Percentiles rank a stretch among this genome's conserved stretches.
These are phyloP conservation scores for Monsonia emarginata DNA, from an alignment of 441 rosid genomes.

Conservation along the genomic window DNA sequence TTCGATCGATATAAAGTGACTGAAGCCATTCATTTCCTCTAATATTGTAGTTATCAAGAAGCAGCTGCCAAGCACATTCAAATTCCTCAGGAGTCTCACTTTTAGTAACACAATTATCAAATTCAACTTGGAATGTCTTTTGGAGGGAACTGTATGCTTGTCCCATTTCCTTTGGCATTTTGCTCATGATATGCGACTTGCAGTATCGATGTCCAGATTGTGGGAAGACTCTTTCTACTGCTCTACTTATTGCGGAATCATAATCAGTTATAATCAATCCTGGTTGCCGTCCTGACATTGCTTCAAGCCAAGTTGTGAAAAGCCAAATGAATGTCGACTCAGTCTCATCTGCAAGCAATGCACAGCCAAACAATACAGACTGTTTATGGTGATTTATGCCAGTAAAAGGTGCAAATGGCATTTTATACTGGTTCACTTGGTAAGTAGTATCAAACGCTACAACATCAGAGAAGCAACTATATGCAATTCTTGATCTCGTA, in stretches of 20 bases:
- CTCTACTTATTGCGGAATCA: conserved; percentile 28
- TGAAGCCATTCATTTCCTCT: conserved; percentile 37
- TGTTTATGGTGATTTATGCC: conserved; percentile 39
- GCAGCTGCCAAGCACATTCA: conserved; percentile 34
- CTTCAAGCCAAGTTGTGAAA: conserved; percentile 36
- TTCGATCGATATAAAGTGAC: conserved; percentile 29
- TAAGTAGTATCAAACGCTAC: conserved; percentile 33
- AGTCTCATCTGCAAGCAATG: conserved; percentile 33
- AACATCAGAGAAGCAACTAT: conserved; percentile 29
- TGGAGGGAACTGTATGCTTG: conserved; percentile 23
- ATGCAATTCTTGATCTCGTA: conserved; percentile 31
- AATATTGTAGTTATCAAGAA: conserved; percentile 30
- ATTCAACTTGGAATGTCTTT: conserved; percentile 29
- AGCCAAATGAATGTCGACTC: conserved; percentile 35
- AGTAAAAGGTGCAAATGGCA: conserved; percentile 35
- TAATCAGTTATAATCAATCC: conserved; percentile 29
- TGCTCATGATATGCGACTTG: conserved; percentile 34
- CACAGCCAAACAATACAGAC: conserved; percentile 35
- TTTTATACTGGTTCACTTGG: conserved; percentile 30
- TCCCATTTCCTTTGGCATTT: conserved; percentile 34
- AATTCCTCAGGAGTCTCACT: conserved; percentile 30
- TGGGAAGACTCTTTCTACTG: conserved; percentile 29
- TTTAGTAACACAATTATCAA: conserved; percentile 31
- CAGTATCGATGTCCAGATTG: conserved; percentile 29
- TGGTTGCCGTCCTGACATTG: conserved; percentile 30